These are phyloP conservation scores for Aspergillus steynii DNA, from an alignment of 495 filamentous ascomycete species.

Conservation along the genomic window DNA sequence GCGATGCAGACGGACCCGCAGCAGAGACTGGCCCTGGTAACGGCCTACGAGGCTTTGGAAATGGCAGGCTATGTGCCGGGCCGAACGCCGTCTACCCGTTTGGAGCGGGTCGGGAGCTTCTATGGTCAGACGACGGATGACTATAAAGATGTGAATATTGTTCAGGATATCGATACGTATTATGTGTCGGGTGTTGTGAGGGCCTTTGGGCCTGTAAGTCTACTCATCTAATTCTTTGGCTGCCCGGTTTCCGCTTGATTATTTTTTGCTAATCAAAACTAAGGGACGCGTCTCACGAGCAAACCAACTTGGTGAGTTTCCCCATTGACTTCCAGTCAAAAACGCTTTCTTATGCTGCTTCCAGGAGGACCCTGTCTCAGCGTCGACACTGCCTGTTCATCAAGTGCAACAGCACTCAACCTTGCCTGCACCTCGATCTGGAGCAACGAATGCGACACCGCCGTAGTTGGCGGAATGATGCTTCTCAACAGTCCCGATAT, in stretches of 20 bases:
- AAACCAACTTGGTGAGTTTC: background rate
- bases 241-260: too few relatives aligned
- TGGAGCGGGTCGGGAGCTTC: slow-evolving; percentile 86
- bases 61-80: slow-evolving; percentile 89
- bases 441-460: slow-evolving; percentile 81
- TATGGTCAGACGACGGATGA: slow-evolving; percentile 93
- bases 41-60: slow-evolving; percentile 88
- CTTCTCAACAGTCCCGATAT: slow-evolving; percentile 81
- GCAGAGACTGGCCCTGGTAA: slow-evolving; percentile 79
- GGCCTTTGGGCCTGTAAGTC: slow-evolving; percentile 70
- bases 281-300: background rate
- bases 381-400: slow-evolving; percentile 91
- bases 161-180: slow-evolving; percentile 92
- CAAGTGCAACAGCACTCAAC: slow-evolving; percentile 79
- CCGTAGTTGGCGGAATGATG: slow-evolving; percentile 80
- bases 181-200: slow-evolving; percentile 90
- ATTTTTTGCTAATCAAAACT: background rate
- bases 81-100: slow-evolving; percentile 77
- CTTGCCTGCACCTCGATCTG: slow-evolving; percentile 81
- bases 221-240: too few relatives aligned
- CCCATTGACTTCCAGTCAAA: background rate
- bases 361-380: slow-evolving; percentile 80
- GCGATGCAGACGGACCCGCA: slow-evolving; percentile 88
- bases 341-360: slow-evolving; percentile 50
- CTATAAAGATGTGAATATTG: slow-evolving; percentile 87